A percentile compares a stretch with the other conserved stretches of the same genome.
Conservation (phyloP, 1,284 basidiomycete genomes). For the Psilocybe mexicana region DNA sequence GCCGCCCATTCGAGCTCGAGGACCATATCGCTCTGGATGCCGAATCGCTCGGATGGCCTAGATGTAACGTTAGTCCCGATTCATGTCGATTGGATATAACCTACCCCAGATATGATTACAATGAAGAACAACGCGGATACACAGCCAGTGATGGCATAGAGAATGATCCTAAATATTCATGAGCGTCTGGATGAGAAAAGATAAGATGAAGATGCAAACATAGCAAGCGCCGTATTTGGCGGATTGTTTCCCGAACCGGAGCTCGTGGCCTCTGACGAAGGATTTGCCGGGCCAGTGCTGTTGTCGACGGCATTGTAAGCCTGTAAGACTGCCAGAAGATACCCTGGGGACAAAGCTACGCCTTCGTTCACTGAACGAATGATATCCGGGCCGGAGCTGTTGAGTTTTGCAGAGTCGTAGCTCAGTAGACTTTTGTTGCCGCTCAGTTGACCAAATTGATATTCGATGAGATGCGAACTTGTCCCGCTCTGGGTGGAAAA, state of each 20-base stretch:
- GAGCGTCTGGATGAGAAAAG: slow-evolving; percentile 5
- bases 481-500: slow-evolving; percentile 63
- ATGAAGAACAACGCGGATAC: slow-evolving; percentile 80
- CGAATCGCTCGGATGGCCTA: slow-evolving; percentile 80
- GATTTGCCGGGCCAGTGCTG: slow-evolving; percentile 15
- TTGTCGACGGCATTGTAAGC: slow-evolving; percentile 62
- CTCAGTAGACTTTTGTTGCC: slow-evolving; percentile 53
- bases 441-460: slow-evolving; percentile 56
- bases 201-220: slow-evolving; percentile 44
- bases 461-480: slow-evolving; percentile 58
- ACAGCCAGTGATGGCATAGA: slow-evolving; percentile 85
- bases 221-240: slow-evolving; percentile 69
- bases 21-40: slow-evolving; percentile 91
- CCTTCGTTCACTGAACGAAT: slow-evolving; percentile 46
- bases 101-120: slow-evolving; percentile 79
- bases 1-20: slow-evolving; percentile 53
- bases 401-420: slow-evolving; percentile 63
- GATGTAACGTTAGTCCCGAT: slow-evolving; percentile 11
- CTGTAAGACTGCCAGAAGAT: slow-evolving; percentile 68
- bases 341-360: slow-evolving; percentile 50
- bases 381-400: slow-evolving; percentile 50
- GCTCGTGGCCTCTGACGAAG: slow-evolving; percentile 16
- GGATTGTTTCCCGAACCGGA: slow-evolving; percentile 21
- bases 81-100: slow-evolving; percentile 27
- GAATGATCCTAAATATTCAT: slow-evolving; percentile 62